Percentiles rank a stretch among this genome's conserved stretches.
Conservation (phyloP, 106 monocot species). For the Vanilla planifolia region DNA sequence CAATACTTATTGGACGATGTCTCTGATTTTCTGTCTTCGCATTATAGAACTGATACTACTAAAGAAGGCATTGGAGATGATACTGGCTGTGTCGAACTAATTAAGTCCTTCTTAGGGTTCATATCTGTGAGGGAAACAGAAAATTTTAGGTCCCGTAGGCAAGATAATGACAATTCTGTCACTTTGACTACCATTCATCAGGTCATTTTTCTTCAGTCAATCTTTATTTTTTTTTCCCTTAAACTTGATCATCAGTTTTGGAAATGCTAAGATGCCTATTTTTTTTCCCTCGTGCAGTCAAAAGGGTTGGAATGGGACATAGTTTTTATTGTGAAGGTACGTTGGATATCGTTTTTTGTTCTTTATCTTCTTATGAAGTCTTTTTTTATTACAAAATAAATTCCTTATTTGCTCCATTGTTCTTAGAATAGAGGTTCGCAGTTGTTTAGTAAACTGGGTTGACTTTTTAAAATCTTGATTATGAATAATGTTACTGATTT, state of each 20-base stretch:
- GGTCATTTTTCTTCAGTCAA: conserved; percentile 29
- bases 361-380: not conserved
- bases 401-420: too few species aligned
- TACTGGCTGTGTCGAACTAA: conserved; percentile 42
- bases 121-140: conserved; percentile 79
- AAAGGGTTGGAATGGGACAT: conserved; percentile 94
- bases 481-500: not conserved
- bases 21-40: conserved; percentile 59
- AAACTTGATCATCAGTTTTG: not conserved
- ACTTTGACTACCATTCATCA: conserved; percentile 94
- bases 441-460: not conserved
- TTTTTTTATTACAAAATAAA: too few species aligned
- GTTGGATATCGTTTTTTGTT: not conserved
- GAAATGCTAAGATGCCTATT: not conserved
- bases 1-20: conserved; percentile 86
- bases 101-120: conserved; percentile 70
- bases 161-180: conserved; percentile 74
- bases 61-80: conserved; percentile 20
- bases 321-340: conserved; percentile 91
- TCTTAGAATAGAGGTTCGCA: too few species aligned
- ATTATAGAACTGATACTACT: conserved; percentile 28
- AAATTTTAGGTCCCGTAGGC: conserved; percentile 53
- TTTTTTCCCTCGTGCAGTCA: conserved; percentile 50
- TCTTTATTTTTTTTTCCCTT: not conserved
- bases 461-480: not conserved